These are phyloP conservation scores for Echinosophora koreensis DNA, from an alignment of 306 rosid genomes.

Conservation along the genomic window DNA sequence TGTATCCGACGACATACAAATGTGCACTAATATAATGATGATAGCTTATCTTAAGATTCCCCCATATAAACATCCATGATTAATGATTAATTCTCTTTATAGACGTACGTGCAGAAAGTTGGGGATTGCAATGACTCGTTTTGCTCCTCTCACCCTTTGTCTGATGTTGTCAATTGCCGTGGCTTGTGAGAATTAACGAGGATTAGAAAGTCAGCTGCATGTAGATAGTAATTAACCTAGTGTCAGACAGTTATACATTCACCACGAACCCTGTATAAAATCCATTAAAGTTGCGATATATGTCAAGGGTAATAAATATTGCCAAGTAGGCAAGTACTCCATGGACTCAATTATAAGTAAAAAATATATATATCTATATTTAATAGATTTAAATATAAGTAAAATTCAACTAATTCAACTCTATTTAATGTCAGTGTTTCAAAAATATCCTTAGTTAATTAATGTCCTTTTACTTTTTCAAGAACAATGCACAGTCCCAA, in stretches of 20 bases:
- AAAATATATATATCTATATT: too few species aligned
- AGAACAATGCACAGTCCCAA: too few species aligned
- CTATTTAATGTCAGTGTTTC: too few species aligned
- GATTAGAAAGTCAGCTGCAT: background rate
- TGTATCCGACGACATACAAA: constrained; percentile 37
- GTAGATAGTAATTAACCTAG: background rate
- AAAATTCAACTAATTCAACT: too few species aligned
- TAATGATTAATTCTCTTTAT: constrained; percentile 46
- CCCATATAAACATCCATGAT: constrained; percentile 37
- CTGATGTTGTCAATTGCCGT: background rate
- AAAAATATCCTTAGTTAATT: too few species aligned
- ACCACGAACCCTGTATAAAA: too few species aligned
- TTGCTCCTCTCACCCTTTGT: constrained; percentile 17
- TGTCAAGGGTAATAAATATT: too few species aligned
- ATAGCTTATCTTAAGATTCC: constrained; percentile 56
- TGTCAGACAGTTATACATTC: background rate
- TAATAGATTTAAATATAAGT: too few species aligned
- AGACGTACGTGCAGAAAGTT: constrained; percentile 38
- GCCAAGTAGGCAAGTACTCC: too few species aligned
- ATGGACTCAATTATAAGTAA: too few species aligned
- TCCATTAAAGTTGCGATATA: too few species aligned
- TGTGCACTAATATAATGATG: constrained; percentile 56
- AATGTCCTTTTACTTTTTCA: too few species aligned
- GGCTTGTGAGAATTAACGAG: background rate
- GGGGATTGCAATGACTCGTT: constrained; percentile 1